These are phyloP conservation scores for Carpinus viminea DNA, from an alignment of 306 rosid species.

Conservation along the genomic window DNA sequence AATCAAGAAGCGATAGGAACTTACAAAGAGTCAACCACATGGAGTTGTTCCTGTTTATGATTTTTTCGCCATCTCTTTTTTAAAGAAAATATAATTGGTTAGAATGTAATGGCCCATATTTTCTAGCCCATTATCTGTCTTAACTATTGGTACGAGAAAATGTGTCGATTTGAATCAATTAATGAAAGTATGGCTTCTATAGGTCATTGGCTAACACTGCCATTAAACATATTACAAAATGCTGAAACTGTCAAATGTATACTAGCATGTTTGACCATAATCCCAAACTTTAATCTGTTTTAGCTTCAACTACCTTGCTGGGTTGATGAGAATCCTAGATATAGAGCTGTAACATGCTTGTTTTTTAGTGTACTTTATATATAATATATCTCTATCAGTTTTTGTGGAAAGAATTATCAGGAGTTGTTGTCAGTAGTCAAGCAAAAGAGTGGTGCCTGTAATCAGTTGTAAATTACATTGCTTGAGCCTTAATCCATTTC, in stretches of 20 bases:
- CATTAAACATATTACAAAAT: not conserved
- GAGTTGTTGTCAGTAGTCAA: not conserved
- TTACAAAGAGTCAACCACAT: not conserved
- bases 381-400: not conserved
- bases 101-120: not conserved
- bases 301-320: not conserved
- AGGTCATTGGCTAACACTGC: not conserved
- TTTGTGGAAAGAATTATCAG: not conserved
- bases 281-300: constrained; percentile 3
- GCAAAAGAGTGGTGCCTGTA: not conserved
- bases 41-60: not conserved
- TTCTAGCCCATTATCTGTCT: not conserved
- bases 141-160: not conserved
- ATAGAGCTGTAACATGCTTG: not conserved
- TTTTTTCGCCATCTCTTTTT: not conserved
- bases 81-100: not conserved
- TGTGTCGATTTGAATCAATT: not conserved
- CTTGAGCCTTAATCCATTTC: not conserved
- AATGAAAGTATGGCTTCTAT: not conserved
- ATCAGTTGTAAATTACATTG: not conserved
- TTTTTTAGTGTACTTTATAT: not conserved
- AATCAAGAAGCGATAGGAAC: constrained; percentile 1
- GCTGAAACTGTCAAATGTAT: not conserved
- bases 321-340: not conserved
- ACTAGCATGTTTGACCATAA: not conserved